Evolutionary conservation across 306 rosid genomes (phyloP).

Genomic region (Glycine tomentella): DNA sequence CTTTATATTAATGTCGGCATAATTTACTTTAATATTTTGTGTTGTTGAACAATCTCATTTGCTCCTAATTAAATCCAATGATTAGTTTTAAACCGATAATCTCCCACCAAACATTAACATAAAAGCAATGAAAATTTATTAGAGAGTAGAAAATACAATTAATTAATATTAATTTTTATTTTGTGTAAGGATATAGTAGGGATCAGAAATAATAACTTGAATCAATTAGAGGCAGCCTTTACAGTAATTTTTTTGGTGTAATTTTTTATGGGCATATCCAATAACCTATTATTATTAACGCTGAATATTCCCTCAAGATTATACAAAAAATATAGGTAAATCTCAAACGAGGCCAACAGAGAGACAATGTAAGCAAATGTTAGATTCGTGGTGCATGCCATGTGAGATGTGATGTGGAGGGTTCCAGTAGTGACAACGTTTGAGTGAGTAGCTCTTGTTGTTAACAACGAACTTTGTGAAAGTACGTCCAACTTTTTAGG

Average conservation of each 20-base stretch:
- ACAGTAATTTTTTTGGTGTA: too few relatives aligned
- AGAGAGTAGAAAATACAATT: too few relatives aligned
- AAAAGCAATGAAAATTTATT: too few relatives aligned
- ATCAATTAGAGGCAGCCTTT: not conserved
- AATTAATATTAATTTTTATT: too few relatives aligned
- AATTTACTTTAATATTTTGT: too few relatives aligned
- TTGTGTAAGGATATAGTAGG: too few relatives aligned
- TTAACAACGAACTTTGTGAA: not conserved
- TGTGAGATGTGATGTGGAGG: conserved; percentile 29
- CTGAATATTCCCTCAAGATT: not conserved
- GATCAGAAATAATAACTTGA: too few relatives aligned
- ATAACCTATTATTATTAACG: not conserved
- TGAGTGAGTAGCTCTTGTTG: not conserved
- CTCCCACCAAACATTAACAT: too few relatives aligned
- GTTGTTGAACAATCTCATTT: too few relatives aligned
- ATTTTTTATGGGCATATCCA: not conserved
- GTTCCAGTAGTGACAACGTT: not conserved
- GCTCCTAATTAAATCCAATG: too few relatives aligned
- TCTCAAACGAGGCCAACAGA: conserved; percentile 44
- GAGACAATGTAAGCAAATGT: conserved; percentile 57
- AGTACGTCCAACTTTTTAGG: not conserved
- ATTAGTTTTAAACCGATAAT: too few relatives aligned
- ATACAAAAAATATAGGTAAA: conserved; percentile 15
- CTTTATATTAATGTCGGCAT: too few relatives aligned
- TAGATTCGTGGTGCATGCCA: conserved; percentile 55